Conservation (phyloP, 257 asterid genomes). For the Leptodermis oblonga region DNA sequence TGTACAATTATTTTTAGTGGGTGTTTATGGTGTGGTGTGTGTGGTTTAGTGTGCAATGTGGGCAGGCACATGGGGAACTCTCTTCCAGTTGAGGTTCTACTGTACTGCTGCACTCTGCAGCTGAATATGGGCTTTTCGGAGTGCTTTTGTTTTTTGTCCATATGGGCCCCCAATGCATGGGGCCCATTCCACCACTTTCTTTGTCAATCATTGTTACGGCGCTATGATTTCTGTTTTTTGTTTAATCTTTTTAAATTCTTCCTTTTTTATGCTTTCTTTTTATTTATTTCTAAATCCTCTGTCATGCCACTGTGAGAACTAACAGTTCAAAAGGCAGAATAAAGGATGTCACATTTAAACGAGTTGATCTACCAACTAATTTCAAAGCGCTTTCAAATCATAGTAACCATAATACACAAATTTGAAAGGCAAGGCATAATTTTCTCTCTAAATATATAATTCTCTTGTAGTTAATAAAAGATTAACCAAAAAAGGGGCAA, state of each 20-base stretch:
- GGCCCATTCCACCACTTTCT: constrained; percentile 2
- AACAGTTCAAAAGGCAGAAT: neutral
- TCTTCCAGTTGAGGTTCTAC: constrained; percentile 1
- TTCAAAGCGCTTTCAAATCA: no score
- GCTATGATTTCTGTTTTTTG: neutral
- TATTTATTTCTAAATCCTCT: neutral
- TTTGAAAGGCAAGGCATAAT: no score
- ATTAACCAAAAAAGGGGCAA: no score
- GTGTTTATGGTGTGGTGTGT: neutral
- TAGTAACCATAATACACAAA: no score
- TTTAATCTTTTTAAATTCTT: neutral
- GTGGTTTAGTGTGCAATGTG: constrained; percentile 8
- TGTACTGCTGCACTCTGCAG: constrained; percentile 8
- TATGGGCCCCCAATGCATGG: constrained; percentile 18
- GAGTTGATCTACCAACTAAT: no score
- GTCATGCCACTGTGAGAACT: neutral
- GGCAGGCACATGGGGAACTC: constrained; percentile 24
- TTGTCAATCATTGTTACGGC: constrained; percentile 17
- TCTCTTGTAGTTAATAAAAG: no score
- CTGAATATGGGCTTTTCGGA: constrained; percentile 23
- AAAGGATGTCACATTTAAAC: neutral
- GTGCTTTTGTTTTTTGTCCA: constrained; percentile 20
- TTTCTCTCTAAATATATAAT: no score
- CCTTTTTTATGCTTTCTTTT: neutral
- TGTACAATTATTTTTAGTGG: neutral